These are phyloP conservation scores for Didymella sp. DNA, from an alignment of 2,329 filamentous ascomycete genomes.

Conservation along the genomic window DNA sequence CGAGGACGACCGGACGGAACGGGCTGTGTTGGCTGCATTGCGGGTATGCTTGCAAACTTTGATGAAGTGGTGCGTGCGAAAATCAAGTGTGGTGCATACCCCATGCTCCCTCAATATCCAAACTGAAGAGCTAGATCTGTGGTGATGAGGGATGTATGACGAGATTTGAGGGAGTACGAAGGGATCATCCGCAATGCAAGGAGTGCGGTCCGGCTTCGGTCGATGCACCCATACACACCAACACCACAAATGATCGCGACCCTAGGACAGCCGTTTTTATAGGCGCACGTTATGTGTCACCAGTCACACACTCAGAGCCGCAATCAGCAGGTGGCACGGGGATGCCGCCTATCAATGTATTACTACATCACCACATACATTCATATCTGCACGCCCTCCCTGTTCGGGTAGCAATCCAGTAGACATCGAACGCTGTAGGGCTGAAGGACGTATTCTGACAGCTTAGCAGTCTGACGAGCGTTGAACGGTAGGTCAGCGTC, in stretches of 20 bases:
- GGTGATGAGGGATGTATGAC: constrained; percentile 8
- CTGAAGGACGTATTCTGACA: constrained; percentile 4
- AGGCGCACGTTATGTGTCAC: neutral
- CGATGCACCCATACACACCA: neutral
- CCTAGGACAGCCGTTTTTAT: neutral
- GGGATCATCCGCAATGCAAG: constrained; percentile 4
- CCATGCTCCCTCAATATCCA: neutral
- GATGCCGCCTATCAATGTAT: neutral
- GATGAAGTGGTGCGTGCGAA: neutral
- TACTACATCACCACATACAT: neutral
- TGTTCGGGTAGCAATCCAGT: neutral
- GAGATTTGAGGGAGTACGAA: constrained; percentile 1
- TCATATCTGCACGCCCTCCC: neutral
- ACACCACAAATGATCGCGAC: neutral
- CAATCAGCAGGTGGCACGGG: neutral
- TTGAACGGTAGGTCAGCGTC: constrained; percentile 16
- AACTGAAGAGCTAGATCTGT: neutral
- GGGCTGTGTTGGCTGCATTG: constrained; percentile 14
- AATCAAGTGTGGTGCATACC: neutral
- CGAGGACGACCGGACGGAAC: neutral
- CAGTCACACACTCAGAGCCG: neutral
- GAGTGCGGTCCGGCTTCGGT: neutral
- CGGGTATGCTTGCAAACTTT: neutral
- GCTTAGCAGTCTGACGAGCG: constrained; percentile 11
- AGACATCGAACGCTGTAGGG: neutral